Conservation (phyloP, 805 yeast species). For the Zygoascus biomembranicola region DNA sequence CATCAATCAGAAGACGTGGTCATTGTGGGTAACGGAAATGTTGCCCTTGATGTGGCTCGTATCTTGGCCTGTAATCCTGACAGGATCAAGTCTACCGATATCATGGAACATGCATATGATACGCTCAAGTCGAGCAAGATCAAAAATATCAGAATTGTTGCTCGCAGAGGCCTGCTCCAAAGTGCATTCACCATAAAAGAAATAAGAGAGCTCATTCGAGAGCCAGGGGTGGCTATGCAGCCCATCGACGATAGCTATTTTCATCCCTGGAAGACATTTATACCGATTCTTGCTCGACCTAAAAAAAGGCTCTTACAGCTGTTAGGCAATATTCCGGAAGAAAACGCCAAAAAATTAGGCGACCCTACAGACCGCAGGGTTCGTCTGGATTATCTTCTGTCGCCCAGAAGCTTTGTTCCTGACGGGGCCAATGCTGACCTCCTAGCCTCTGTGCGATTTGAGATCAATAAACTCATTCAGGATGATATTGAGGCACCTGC, state of each 20-base stretch:
- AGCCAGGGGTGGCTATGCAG: conserved; percentile 40
- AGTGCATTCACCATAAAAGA: conserved; percentile 92
- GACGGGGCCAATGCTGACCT: conserved; percentile 29
- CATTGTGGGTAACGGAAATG: conserved; percentile 95
- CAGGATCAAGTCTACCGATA: conserved; percentile 66
- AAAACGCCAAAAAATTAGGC: conserved; percentile 13
- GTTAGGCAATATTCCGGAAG: conserved; percentile 42
- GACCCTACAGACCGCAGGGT: conserved; percentile 20
- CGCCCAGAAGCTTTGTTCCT: conserved; percentile 48
- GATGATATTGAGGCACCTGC: conserved; percentile 32
- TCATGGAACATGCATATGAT: conserved; percentile 51
- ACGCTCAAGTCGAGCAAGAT: conserved; percentile 46
- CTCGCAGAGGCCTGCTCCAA: conserved; percentile 72
- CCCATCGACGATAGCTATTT: conserved; percentile 34
- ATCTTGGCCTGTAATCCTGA: conserved; percentile 53
- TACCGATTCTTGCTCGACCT: conserved; percentile 38
- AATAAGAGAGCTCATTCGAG: conserved; percentile 69
- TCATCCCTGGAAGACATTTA: conserved; percentile 19
- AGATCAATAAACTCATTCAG: conserved; percentile 37
- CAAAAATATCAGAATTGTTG: conserved; percentile 63
- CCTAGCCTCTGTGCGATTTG: conserved; percentile 42
- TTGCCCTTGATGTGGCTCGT: conserved; percentile 85
- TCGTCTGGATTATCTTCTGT: conserved; percentile 54
- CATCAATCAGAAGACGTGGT: conserved; percentile 54
- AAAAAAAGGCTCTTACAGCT: conserved; percentile 60